Conservation (phyloP, 164 flowering plant genomes). For the Stephania japonica region DNA sequence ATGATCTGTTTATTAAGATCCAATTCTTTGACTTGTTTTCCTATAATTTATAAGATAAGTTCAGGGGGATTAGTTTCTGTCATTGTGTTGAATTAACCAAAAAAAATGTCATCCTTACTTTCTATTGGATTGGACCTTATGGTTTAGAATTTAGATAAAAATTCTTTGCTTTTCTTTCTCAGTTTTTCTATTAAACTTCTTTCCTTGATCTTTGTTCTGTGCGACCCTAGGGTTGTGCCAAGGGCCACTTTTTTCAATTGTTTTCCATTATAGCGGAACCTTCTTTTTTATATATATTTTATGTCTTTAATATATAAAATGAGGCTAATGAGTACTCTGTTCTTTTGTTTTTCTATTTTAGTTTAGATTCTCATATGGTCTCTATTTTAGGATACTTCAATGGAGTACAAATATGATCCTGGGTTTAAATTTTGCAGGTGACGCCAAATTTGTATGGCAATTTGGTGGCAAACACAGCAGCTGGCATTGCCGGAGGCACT, state of each 20-base stretch:
- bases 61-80: neutral
- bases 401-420: neutral
- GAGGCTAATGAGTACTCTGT: neutral
- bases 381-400: neutral
- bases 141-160: too few species aligned
- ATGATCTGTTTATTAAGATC: neutral
- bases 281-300: too few species aligned
- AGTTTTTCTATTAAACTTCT: too few species aligned
- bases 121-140: too few species aligned
- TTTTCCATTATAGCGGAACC: neutral
- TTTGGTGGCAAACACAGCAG: slow-evolving; percentile 83
- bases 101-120: neutral
- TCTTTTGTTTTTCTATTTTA: neutral
- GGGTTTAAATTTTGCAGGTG: slow-evolving; percentile 40
- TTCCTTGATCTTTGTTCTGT: too few species aligned
- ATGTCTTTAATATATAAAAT: too few species aligned
- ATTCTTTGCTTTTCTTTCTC: too few species aligned
- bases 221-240: neutral
- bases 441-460: slow-evolving; percentile 90
- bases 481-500: slow-evolving; percentile 97
- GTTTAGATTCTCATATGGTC: neutral
- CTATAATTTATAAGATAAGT: neutral
- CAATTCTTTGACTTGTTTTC: neutral
- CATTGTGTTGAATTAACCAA: neutral
- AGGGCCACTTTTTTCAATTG: neutral